These are phyloP conservation scores for Niveomyces coronatus DNA, from an alignment of 2,329 filamentous ascomycete species.

Conservation along the genomic window DNA sequence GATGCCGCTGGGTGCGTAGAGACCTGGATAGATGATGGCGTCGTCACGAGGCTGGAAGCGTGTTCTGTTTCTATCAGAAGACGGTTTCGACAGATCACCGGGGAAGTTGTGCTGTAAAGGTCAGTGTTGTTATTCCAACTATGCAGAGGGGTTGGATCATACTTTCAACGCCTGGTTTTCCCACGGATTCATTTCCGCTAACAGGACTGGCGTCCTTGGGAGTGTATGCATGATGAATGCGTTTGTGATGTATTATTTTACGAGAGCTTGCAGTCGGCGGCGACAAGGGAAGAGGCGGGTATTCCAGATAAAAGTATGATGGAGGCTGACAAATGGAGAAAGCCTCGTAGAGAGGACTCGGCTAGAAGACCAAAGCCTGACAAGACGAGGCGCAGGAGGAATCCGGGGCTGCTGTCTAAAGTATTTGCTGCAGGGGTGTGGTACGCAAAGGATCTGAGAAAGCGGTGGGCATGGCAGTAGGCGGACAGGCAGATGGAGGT, in stretches of 20 bases:
- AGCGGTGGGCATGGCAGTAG: too few relatives aligned
- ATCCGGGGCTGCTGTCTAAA: too few relatives aligned
- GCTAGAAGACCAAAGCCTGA: too few relatives aligned
- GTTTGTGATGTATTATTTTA: not conserved
- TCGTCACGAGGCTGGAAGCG: constrained; percentile 25
- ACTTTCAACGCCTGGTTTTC: constrained; percentile 26
- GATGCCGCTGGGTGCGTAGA: constrained; percentile 45
- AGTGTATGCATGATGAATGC: constrained; percentile 3
- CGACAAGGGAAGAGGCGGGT: too few relatives aligned
- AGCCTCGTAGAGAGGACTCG: too few relatives aligned
- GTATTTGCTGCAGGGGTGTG: too few relatives aligned
- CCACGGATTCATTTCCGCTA: constrained; percentile 14
- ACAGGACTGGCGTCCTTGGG: not conserved
- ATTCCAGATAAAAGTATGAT: too few relatives aligned
- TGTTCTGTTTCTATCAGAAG: not conserved
- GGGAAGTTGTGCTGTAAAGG: constrained; percentile 14
- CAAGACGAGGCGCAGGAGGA: too few relatives aligned
- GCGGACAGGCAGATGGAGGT: too few relatives aligned
- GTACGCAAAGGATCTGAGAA: too few relatives aligned
- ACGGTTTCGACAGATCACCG: not conserved
- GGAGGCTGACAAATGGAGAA: too few relatives aligned
- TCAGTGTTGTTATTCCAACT: not conserved
- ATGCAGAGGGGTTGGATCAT: not conserved
- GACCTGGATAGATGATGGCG: constrained; percentile 42
- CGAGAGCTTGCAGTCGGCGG: too few relatives aligned